These are phyloP conservation scores for Penicillium sp. DNA, from an alignment of 2,329 filamentous ascomycete species.

Conservation along the genomic window DNA sequence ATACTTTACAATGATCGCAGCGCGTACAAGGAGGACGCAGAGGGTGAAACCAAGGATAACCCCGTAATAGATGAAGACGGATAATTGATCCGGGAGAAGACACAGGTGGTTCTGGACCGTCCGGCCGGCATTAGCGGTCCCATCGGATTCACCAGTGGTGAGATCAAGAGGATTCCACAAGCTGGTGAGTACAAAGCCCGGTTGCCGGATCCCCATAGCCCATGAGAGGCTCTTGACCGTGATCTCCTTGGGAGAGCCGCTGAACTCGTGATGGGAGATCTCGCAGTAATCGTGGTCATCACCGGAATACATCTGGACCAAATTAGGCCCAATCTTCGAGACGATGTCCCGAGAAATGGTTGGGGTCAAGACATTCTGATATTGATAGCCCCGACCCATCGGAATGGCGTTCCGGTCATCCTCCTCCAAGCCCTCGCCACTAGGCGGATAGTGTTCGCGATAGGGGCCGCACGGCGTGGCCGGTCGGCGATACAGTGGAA, in stretches of 20 bases:
- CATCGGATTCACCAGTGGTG: slow-evolving; percentile 28
- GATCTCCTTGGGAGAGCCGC: slow-evolving; percentile 62
- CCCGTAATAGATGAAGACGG: slow-evolving; percentile 71
- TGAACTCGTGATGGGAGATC: slow-evolving; percentile 65
- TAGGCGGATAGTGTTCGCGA: slow-evolving; percentile 73
- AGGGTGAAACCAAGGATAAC: slow-evolving; percentile 52
- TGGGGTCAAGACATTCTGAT: slow-evolving; percentile 82
- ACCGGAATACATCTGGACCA: slow-evolving; percentile 81
- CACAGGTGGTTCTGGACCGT: slow-evolving; percentile 75
- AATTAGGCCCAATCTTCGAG: slow-evolving; percentile 63
- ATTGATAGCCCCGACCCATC: slow-evolving; percentile 98
- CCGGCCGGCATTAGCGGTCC: too few relatives aligned
- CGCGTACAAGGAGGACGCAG: slow-evolving; percentile 39
- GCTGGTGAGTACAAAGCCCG: slow-evolving; percentile 79
- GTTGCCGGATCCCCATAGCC: slow-evolving; percentile 87
- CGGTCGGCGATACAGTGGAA: slow-evolving; percentile 72
- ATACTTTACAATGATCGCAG: too few relatives aligned
- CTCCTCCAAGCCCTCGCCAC: slow-evolving; percentile 47
- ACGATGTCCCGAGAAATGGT: slow-evolving; percentile 67
- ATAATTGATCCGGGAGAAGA: slow-evolving; percentile 76
- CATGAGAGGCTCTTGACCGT: slow-evolving; percentile 92
- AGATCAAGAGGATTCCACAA: slow-evolving; percentile 82
- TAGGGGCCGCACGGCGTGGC: slow-evolving; percentile 80
- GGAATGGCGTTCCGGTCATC: slow-evolving; percentile 62
- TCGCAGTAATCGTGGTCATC: slow-evolving; percentile 99